Percentiles rank a stretch among this genome's conserved stretches.
Evolutionary conservation across 164 flowering plant species (phyloP).

Genomic region (Cinnamomum micranthum): DNA sequence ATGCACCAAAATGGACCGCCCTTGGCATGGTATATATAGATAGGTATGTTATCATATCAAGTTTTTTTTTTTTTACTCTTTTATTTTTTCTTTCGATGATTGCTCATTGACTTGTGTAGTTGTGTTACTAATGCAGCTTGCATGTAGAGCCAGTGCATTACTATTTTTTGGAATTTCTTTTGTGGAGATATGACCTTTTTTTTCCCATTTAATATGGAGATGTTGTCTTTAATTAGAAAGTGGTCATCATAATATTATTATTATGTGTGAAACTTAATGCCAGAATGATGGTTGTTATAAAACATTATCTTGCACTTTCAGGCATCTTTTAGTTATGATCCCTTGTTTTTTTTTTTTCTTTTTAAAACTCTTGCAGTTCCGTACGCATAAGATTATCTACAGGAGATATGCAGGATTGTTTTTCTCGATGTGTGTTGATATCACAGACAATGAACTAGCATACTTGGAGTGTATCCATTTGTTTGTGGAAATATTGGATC

Average conservation of each 20-base stretch:
- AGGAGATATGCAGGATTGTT: slow-evolving; percentile 97
- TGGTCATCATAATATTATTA: background rate
- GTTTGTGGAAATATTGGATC: slow-evolving; percentile 98
- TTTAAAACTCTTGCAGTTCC: slow-evolving; percentile 57
- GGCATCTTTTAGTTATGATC: background rate
- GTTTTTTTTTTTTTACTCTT: fast-evolving
- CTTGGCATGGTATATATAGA: too few relatives aligned
- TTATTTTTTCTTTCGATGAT: too few relatives aligned
- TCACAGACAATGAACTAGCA: slow-evolving; percentile 95
- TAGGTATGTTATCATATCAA: too few relatives aligned
- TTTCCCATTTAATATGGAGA: background rate
- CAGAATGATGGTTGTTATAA: background rate
- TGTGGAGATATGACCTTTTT: background rate
- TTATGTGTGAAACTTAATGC: background rate
- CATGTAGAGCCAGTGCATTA: too few relatives aligned
- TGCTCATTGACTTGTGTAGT: too few relatives aligned
- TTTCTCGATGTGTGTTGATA: slow-evolving; percentile 95
- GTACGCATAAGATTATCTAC: slow-evolving; percentile 95
- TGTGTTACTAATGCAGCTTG: too few relatives aligned
- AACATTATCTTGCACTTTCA: background rate
- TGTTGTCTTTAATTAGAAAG: background rate
- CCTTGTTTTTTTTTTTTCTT: background rate
- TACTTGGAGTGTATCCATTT: slow-evolving; percentile 95
- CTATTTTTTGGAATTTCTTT: background rate
- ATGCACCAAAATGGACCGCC: too few relatives aligned